phyloP scores from a whole-genome alignment of 345 rosid genomes.

The Turritis glabra region DNA sequence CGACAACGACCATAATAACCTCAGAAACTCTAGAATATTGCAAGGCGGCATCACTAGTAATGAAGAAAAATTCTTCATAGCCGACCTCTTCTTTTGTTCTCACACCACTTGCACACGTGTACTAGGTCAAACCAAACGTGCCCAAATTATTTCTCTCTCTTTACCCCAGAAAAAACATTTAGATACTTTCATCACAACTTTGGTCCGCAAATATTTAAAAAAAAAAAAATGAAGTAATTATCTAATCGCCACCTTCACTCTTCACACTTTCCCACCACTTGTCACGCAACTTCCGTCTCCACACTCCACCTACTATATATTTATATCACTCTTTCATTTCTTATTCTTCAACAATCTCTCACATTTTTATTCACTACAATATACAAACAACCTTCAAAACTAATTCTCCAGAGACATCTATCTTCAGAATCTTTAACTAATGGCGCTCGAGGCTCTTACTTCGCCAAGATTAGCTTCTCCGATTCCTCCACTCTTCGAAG shows the following conservation, averaged over 20 bases:
- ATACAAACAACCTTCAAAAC: neutral
- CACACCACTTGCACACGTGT: conserved; percentile 37
- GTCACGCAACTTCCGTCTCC: conserved; percentile 48
- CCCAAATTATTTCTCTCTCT: conserved; percentile 6
- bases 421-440: conserved; percentile 1
- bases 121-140: conserved; percentile 38
- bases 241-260: conserved; percentile 33
- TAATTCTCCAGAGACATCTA: neutral
- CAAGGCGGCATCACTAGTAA: conserved; percentile 7
- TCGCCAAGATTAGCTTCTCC: conserved; percentile 42
- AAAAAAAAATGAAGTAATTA: neutral
- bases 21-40: conserved; percentile 26
- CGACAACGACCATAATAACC: no score
- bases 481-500: conserved; percentile 9
- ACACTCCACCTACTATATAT: conserved; percentile 21
- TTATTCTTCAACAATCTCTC: conserved; percentile 28
- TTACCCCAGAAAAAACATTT: neutral
- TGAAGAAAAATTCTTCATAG: conserved; percentile 11
- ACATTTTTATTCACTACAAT: neutral
- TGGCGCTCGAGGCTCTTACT: conserved; percentile 59
- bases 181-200: conserved; percentile 27
- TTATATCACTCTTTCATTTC: neutral
- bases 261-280: conserved; percentile 40
- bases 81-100: conserved; percentile 23
- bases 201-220: conserved; percentile 28